Base-by-base conservation (phyloP, 2,329 filamentous ascomycete genomes). In the Akanthomyces dipterigenus region DNA sequence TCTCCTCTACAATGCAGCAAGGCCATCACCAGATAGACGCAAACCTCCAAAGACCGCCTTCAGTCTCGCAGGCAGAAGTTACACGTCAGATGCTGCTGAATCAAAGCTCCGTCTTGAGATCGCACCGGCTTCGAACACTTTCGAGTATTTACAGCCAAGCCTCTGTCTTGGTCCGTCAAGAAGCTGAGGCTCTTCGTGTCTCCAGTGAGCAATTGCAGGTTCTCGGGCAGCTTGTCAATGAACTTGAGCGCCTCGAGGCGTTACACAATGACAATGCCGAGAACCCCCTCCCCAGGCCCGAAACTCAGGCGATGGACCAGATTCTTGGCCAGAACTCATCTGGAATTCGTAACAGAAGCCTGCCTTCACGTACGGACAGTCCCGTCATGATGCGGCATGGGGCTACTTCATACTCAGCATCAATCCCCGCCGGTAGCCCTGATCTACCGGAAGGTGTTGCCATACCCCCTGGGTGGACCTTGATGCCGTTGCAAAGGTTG, bases 401-500 rank as follows among this genome's bases (percentile, higher is more conserved):
- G 26, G 75, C 75, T 12, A 67, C 77, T 16, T 69, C 76, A 1
- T 77, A 79, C 46, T 72, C 79, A 11, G 71, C 77, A 16, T 75
- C 81, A 1, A 86, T 88, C 56, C 82, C 83, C 5, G 76, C 85
- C 3, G 85, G 84, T 20, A 86, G 83, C 66, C 71, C 82, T 22
- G 84, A 87, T 8, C 76, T 88, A 9, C 86, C 86, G 0, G 80
- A 85, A 59, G 86, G 86, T 6, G 78, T 89, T n/a, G 78, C 81
- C 5, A 79, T 89, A 22, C 86, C 86, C 2, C 78, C 81, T 31
- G 86, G 86, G 5, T 89, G 86, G 86, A 82, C 83, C 24, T 72
- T 89, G 43, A 73, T 88, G 50, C 86, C 86, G 26, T 75, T 89
- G 2, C 81, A 87, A 64, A 78, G 83, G 26, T 65, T 83, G 9